Conservation (phyloP, 768 basidiomycete genomes). For the Mycena venus region DNA sequence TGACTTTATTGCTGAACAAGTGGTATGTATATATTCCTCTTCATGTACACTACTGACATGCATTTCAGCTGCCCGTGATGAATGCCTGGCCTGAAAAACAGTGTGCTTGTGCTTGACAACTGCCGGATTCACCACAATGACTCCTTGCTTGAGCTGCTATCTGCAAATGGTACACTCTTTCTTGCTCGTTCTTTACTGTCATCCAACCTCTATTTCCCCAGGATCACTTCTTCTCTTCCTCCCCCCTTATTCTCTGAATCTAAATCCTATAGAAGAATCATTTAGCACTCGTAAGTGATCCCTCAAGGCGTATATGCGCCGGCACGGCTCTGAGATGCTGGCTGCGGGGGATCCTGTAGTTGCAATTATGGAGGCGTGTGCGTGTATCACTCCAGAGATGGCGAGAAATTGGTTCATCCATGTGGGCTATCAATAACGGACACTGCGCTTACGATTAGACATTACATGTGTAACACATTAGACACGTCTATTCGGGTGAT, state of each 20-base stretch:
- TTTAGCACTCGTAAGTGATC: neutral
- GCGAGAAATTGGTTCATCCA: neutral
- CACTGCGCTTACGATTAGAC: neutral
- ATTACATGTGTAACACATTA: too few relatives aligned
- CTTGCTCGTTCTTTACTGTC: neutral
- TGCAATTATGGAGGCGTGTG: neutral
- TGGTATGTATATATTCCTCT: neutral
- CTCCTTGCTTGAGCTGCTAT: conserved; percentile 4
- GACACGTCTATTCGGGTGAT: too few relatives aligned
- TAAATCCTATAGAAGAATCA: neutral
- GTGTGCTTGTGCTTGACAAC: conserved; percentile 43
- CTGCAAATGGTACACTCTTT: neutral
- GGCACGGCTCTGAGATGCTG: too few relatives aligned
- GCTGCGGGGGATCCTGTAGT: neutral
- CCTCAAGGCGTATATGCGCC: neutral
- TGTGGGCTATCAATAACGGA: neutral
- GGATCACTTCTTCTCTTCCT: neutral
- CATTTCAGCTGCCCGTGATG: conserved; percentile 31
- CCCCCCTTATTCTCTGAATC: neutral
- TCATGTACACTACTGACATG: neutral
- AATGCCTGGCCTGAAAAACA: conserved; percentile 35
- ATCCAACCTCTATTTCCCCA: neutral
- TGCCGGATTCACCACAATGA: conserved; percentile 43
- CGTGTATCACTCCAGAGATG: neutral
- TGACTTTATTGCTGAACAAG: too few relatives aligned